Evolutionary conservation across 2,329 filamentous ascomycete species (phyloP).

Genomic region (Arthrobotrys musiformis): DNA sequence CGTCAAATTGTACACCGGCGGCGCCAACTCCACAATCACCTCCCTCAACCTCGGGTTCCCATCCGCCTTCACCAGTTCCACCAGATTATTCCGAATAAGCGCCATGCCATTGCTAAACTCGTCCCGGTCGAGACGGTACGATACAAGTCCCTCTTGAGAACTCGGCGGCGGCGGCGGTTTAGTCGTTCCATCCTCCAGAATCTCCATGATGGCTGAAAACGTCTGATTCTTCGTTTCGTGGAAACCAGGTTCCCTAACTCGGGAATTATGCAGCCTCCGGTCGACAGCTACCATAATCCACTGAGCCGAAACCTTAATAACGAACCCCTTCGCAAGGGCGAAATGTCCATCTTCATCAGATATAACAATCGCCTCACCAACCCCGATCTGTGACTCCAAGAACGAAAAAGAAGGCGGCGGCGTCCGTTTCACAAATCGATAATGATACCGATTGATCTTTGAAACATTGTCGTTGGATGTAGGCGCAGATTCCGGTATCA

Average conservation of each 20-base stretch:
- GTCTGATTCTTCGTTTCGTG: slow-evolving; percentile 80
- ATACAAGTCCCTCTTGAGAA: slow-evolving; percentile 67
- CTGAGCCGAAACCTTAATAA: slow-evolving; percentile 81
- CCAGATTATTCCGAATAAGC: slow-evolving; percentile 88
- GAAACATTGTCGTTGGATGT: slow-evolving; percentile 72
- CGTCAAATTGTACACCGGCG: slow-evolving; percentile 77
- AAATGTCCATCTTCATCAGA: slow-evolving; percentile 96
- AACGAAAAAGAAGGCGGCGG: slow-evolving; percentile 77
- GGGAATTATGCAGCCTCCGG: slow-evolving; percentile 84
- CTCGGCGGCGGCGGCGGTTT: slow-evolving; percentile 58
- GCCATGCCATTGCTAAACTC: slow-evolving; percentile 99
- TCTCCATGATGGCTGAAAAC: slow-evolving; percentile 92
- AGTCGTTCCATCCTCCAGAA: slow-evolving; percentile 68
- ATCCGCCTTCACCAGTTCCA: slow-evolving; percentile 81
- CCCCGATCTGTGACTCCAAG: slow-evolving; percentile 83
- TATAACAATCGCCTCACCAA: slow-evolving; percentile 93
- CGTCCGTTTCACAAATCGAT: slow-evolving; percentile 79
- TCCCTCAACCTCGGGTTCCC: slow-evolving; percentile 65
- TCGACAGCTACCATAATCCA: slow-evolving; percentile 76
- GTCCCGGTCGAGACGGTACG: slow-evolving; percentile 93
- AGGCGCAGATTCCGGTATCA: slow-evolving; percentile 78
- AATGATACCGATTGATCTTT: slow-evolving; percentile 91
- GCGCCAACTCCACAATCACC: slow-evolving; percentile 79
- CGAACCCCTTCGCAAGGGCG: slow-evolving; percentile 90
- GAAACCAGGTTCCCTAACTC: slow-evolving; percentile 79